Conservation (phyloP, 805 yeast species). For the Priceomyces melissophilus region DNA sequence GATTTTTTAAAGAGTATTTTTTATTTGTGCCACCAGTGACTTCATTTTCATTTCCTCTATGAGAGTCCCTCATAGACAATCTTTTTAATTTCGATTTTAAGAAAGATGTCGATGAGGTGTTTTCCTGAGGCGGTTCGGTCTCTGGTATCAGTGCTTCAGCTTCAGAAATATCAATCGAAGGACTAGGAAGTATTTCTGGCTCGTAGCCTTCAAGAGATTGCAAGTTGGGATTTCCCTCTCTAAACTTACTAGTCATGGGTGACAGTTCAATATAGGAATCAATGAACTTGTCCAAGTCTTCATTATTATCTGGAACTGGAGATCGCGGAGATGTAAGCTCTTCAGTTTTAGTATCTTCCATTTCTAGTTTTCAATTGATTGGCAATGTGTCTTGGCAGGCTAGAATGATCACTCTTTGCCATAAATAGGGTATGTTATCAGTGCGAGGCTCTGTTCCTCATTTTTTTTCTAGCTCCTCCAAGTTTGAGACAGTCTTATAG, state of each 20-base stretch:
- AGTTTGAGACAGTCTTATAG: no score
- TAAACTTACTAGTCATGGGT: constrained; percentile 18
- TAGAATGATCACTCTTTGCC: no score
- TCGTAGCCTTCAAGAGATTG: constrained; percentile 14
- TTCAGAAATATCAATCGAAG: constrained; percentile 1
- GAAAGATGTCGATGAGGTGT: neutral
- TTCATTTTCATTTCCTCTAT: neutral
- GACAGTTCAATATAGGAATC: constrained; percentile 19
- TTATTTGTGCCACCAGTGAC: constrained; percentile 1
- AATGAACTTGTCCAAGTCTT: constrained; percentile 6
- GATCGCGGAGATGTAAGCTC: neutral
- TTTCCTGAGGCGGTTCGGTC: neutral
- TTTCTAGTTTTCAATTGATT: no score
- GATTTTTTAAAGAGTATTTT: constrained; percentile 5
- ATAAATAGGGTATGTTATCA: no score
- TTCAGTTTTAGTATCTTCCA: neutral
- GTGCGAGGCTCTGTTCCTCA: no score
- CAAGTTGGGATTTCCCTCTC: constrained; percentile 26
- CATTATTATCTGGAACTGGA: neutral
- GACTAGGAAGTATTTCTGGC: constrained; percentile 1
- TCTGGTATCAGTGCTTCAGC: neutral
- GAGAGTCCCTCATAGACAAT: neutral
- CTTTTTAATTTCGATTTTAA: neutral
- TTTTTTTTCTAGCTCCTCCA: no score
- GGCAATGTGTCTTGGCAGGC: no score